phyloP scores from a whole-genome alignment of 306 rosid species.

The Neltuma alba region DNA sequence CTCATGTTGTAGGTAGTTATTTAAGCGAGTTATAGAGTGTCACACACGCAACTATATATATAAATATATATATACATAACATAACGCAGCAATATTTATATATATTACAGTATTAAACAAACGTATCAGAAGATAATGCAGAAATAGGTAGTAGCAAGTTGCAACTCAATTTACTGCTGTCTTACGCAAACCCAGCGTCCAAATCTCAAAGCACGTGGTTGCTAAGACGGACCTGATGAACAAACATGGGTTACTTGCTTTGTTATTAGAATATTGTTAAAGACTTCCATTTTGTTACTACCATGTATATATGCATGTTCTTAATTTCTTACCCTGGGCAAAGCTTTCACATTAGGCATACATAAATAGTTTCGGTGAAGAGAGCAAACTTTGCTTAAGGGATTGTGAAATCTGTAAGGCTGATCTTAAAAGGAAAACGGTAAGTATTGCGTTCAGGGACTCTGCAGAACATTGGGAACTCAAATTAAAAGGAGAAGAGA shows the following conservation, averaged over 20 bases:
- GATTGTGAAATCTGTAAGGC: not conserved
- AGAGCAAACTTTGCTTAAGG: not conserved
- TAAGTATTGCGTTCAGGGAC: not conserved
- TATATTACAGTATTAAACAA: not conserved
- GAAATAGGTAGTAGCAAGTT: not conserved
- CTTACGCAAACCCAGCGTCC: not conserved
- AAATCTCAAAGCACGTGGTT: conserved; percentile 1
- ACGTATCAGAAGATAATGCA: not conserved
- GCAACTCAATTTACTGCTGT: not conserved
- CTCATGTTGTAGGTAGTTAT: not conserved
- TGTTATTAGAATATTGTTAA: not conserved
- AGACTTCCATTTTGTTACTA: not conserved
- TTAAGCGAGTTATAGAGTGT: not conserved
- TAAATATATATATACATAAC: no score
- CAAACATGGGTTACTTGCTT: not conserved
- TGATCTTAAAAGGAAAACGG: not conserved
- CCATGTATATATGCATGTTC: no score
- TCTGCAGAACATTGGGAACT: not conserved
- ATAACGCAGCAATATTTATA: not conserved
- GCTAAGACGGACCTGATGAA: not conserved
- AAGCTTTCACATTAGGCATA: not conserved
- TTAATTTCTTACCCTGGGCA: not conserved
- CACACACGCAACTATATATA: not conserved
- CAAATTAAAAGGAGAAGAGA: not conserved
- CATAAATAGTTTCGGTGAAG: not conserved